Base-by-base conservation (phyloP, 2,329 filamentous ascomycete species). In the Zasmidium citrigriseum region DNA sequence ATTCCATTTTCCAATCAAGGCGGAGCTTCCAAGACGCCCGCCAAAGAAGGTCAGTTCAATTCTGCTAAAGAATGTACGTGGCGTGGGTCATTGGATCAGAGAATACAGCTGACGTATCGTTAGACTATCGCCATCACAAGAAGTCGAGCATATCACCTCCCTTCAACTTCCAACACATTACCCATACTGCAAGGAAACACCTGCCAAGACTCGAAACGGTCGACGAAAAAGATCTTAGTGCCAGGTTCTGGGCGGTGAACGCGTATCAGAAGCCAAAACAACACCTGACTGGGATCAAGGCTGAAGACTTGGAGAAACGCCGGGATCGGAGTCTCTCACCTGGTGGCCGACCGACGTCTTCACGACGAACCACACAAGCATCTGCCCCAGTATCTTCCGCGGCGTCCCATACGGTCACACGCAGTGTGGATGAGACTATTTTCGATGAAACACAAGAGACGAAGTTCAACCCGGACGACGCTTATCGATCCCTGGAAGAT, bases 91-190 rank as follows among this genome's bases (percentile, higher is more conserved):
- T 16, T 12, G 11, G 29, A 21, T 52, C 18, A 38, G 9, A 11
- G 14, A 12, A 5, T 10, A 3, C 14, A 41, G 34, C 34, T 41
- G 18, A 41, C 14, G 34, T 41, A 11, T 16, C 4, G 34, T 10
- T 21, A 72, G 70, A 66, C 53, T 68, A 70, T 52, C 65, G 63
- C 11, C 64, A 71, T 50, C 62, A 69, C 12, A 69, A 65, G 54
- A 83, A 82, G 68, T 73, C 72, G 45, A 75, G 76, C 57, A 87
- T 87, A 53, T 88, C 85, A 0, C 80, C 80, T 57, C 85, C 85
- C 1, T 88, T 85, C 70, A 83, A 86, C 65, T 88, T 88, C 67
- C 83, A 87, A 61, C 85, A 87, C 66, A 72, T 88, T 53, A 83
- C 83, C 34, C 84, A 87, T 67, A 84, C 84, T 24, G 80, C 80